Percentiles rank a stretch among this genome's conserved stretches.
These are phyloP conservation scores for Vicia faba DNA, from an alignment of 306 rosid genomes.

Conservation along the genomic window DNA sequence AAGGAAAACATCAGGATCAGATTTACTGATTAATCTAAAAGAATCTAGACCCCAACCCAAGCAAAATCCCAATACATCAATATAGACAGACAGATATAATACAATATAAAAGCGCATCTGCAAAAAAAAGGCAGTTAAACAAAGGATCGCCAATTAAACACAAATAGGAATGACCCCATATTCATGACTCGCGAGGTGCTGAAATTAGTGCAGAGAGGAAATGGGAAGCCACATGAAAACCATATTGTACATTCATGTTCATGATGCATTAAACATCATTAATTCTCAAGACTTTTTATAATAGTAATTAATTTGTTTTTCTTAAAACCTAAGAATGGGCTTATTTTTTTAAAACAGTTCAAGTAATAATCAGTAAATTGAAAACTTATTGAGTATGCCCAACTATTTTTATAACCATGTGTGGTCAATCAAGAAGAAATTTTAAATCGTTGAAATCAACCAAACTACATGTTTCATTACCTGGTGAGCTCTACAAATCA, in stretches of 20 bases:
- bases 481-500: constrained; percentile 86
- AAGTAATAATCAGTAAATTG: constrained; percentile 6
- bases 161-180: constrained; percentile 11
- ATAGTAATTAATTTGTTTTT: too few species aligned
- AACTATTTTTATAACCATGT: too few species aligned
- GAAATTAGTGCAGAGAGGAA: constrained; percentile 29
- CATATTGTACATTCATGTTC: background rate
- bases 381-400: constrained; percentile 3
- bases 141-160: constrained; percentile 6
- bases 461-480: constrained; percentile 41
- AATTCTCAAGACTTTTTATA: too few species aligned
- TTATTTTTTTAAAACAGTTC: background rate
- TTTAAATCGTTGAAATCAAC: constrained; percentile 14
- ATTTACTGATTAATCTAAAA: constrained; percentile 9
- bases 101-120: background rate
- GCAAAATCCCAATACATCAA: constrained; percentile 6
- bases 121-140: constrained; percentile 21
- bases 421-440: too few species aligned
- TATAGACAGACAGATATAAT: constrained; percentile 7
- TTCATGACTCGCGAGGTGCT: background rate
- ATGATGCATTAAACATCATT: background rate
- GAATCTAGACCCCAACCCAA: constrained; percentile 2
- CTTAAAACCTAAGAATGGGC: background rate
- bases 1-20: constrained; percentile 16
- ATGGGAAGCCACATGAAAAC: constrained; percentile 26